Evolutionary conservation across 2,329 filamentous ascomycete species (phyloP).

Genomic region (Cryphonectria nitschkei): DNA sequence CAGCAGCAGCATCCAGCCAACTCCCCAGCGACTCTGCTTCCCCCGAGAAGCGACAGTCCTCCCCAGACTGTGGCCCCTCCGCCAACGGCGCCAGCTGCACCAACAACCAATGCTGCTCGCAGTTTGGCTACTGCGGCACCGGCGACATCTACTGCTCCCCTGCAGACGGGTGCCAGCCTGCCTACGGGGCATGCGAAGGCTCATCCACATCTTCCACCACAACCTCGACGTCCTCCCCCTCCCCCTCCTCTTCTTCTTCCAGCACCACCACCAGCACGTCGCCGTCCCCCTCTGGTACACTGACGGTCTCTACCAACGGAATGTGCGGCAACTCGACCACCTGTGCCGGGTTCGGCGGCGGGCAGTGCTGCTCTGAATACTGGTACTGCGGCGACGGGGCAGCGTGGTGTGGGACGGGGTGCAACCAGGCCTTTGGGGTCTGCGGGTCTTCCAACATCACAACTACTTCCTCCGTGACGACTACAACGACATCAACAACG

Average conservation of each 20-base stretch:
- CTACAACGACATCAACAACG: background rate
- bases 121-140: conserved; percentile 18
- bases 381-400: conserved; percentile 11
- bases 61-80: conserved; percentile 16
- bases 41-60: conserved; percentile 1
- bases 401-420: conserved; percentile 10
- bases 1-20: background rate
- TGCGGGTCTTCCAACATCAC: conserved; percentile 7
- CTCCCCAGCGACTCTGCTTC: background rate
- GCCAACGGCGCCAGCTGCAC: conserved; percentile 19
- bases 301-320: conserved; percentile 14
- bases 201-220: conserved; percentile 2
- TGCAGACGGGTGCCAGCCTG: conserved; percentile 9
- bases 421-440: conserved; percentile 2
- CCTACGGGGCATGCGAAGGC: conserved; percentile 7
- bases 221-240: background rate
- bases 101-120: conserved; percentile 24
- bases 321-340: conserved; percentile 18
- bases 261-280: conserved; percentile 5
- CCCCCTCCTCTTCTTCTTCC: background rate
- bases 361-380: conserved; percentile 13
- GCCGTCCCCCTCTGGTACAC: background rate
- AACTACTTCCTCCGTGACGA: background rate
- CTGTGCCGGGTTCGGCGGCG: conserved; percentile 1
- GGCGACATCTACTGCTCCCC: conserved; percentile 13